Evolutionary conservation across 1,284 basidiomycete species (phyloP), one percentile per base, ranked within the genome.

Genomic region (Pholiota adiposa): DNA sequence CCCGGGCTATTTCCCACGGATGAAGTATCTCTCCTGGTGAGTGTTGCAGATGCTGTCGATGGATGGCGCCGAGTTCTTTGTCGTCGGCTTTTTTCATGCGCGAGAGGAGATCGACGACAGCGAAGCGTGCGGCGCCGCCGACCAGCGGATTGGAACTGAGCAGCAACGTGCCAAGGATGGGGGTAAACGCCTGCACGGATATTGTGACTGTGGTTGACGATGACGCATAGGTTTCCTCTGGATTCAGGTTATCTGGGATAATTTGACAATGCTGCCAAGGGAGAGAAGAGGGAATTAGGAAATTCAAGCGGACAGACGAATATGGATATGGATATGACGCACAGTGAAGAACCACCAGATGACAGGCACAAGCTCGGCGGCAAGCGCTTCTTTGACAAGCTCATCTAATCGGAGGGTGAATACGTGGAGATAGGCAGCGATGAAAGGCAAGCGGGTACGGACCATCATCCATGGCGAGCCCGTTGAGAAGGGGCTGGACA

Each of bases 331-430:
- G 62, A 60, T 51, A 52, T 33, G 54, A 56, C 81, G 67, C 65
- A 92, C 87, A 33, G 93, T 90, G 71, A 94, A 90, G 76, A 97
- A 98, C 88, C 93, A 97, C 95, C 95, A 98, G 65, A 98, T 86
- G 65, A 97, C 86, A 44, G 85, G 78, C 53, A 94, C 87, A 23
- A 99, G 79, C 69, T 94, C 89, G 1, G 87, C 83, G 1, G 94
- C 90, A 41, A 99, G 88, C 0, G 94, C 92, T 70, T 97, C 94
- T 74, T 94, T 96, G 61, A 99, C 96, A 40, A 85, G 77, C 67
- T 97, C 94, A 65, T 98, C 96, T 93, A 33, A n/a, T 8, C 34
- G 44, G 52, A 44, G 34, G 33, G 56, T 64, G 25, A 63, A n/a
- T 48, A 59, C 51, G 53, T 46, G 44, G 19, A 16, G 44, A n/a